Conservation (phyloP, 176 grass and related monocot genomes). For the Aegilops tauschii region DNA sequence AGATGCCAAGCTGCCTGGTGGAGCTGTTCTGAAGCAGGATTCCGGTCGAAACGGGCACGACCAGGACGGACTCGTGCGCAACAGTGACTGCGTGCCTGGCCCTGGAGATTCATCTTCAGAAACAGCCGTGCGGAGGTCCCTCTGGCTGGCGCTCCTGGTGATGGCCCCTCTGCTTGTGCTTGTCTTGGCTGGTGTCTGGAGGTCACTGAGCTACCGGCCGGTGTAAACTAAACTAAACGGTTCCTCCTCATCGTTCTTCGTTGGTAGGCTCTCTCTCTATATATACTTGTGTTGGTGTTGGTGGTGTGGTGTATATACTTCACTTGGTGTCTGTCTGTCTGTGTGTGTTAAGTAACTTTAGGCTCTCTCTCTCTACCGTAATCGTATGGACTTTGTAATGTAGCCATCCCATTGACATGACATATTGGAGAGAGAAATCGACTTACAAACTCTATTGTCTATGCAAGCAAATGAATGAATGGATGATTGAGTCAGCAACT, state of each 20-base stretch:
- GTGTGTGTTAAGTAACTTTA: background rate
- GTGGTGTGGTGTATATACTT: background rate
- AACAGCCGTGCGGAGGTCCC: background rate
- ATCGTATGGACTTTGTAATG: too few species aligned
- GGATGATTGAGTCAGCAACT: too few species aligned
- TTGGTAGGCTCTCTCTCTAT: too few species aligned
- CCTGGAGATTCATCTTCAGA: too few species aligned
- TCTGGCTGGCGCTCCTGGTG: background rate
- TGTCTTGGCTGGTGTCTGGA: slow-evolving; percentile 27
- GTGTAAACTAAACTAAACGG: background rate
- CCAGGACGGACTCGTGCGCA: background rate
- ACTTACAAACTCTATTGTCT: too few species aligned
- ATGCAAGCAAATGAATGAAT: too few species aligned
- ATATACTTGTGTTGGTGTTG: too few species aligned
- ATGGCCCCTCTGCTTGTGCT: slow-evolving; percentile 4
- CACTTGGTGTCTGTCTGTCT: background rate
- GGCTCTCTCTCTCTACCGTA: too few species aligned
- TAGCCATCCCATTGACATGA: too few species aligned
- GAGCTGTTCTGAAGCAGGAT: slow-evolving; percentile 15
- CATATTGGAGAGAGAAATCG: too few species aligned
- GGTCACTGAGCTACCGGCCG: background rate
- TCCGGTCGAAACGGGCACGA: background rate
- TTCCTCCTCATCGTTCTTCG: too few species aligned
- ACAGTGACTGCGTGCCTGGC: background rate
- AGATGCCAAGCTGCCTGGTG: background rate